Evolutionary conservation across 2,329 filamentous ascomycete genomes (phyloP).

Genomic region (Fusarium devonianum): DNA sequence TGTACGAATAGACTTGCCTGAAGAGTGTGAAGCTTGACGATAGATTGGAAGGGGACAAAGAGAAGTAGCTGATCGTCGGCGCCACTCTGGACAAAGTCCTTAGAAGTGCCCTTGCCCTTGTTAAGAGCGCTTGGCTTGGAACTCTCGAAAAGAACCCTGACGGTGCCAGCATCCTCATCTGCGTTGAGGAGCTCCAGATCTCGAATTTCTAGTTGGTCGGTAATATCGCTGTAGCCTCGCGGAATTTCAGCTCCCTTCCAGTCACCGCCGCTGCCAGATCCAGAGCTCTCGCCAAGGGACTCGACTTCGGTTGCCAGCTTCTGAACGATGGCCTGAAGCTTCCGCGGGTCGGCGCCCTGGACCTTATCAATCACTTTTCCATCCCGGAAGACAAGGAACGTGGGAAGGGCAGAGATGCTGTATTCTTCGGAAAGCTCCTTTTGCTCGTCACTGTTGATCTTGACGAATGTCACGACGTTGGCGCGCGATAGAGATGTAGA

Average conservation of each 20-base stretch:
- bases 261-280: slow-evolving; percentile 49
- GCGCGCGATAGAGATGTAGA: slow-evolving; percentile 74
- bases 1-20: slow-evolving; percentile 67
- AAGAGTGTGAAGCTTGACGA: slow-evolving; percentile 85
- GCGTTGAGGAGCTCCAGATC: slow-evolving; percentile 89
- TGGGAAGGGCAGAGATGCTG: slow-evolving; percentile 79
- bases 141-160: slow-evolving; percentile 75
- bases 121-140: slow-evolving; percentile 70
- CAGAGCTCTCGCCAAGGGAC: slow-evolving; percentile 56
- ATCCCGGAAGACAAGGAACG: slow-evolving; percentile 88
- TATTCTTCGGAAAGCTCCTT: slow-evolving; percentile 77
- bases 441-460: slow-evolving; percentile 83
- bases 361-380: slow-evolving; percentile 73
- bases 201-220: slow-evolving; percentile 78
- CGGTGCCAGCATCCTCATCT: slow-evolving; percentile 76
- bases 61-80: slow-evolving; percentile 97
- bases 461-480: slow-evolving; percentile 80
- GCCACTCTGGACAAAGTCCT: slow-evolving; percentile 95
- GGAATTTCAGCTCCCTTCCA: slow-evolving; percentile 83
- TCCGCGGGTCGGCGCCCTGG: slow-evolving; percentile 74
- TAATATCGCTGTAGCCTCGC: slow-evolving; percentile 83
- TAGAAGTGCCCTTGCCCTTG: slow-evolving; percentile 59
- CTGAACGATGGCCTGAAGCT: slow-evolving; percentile 74
- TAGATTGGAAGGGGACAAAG: slow-evolving; percentile 87
- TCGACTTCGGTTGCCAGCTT: slow-evolving; percentile 74